These are phyloP conservation scores for Bassia scoparia DNA, from an alignment of 148 eudicot species.

Conservation along the genomic window DNA sequence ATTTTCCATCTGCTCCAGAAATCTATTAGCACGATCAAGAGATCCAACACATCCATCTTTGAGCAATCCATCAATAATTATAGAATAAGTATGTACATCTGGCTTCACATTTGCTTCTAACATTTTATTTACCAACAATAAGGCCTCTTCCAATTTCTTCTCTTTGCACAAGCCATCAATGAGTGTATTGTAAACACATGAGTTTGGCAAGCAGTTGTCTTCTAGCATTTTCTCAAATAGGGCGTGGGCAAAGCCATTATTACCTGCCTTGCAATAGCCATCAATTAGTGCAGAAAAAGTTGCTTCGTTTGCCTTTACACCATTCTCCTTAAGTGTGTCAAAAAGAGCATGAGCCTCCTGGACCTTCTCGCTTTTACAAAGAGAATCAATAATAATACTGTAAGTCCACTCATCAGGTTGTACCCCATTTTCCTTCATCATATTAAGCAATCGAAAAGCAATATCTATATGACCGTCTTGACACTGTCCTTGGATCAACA, in stretches of 20 bases:
- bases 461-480: slow-evolving; percentile 53
- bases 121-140: slow-evolving; percentile 44
- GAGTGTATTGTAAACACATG: slow-evolving; percentile 48
- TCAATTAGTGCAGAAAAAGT: slow-evolving; percentile 54
- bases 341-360: slow-evolving; percentile 51
- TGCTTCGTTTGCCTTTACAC: slow-evolving; percentile 57
- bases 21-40: slow-evolving; percentile 53
- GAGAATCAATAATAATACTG: slow-evolving; percentile 49
- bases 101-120: slow-evolving; percentile 48
- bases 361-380: slow-evolving; percentile 53
- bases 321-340: slow-evolving; percentile 52
- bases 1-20: slow-evolving; percentile 51
- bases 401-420: slow-evolving; percentile 71
- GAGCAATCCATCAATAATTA: slow-evolving; percentile 58
- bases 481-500: slow-evolving; percentile 71
- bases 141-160: slow-evolving; percentile 45
- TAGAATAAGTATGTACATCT: slow-evolving; percentile 46
- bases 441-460: slow-evolving; percentile 56
- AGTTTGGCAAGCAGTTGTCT: slow-evolving; percentile 54
- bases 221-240: slow-evolving; percentile 53
- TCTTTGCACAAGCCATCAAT: slow-evolving; percentile 65
- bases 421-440: slow-evolving; percentile 56
- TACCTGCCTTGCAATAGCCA: slow-evolving; percentile 56
- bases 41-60: slow-evolving; percentile 62
- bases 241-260: slow-evolving; percentile 40